Conservation (phyloP, 306 rosid species). For the Hylodesmum podocarpum region DNA sequence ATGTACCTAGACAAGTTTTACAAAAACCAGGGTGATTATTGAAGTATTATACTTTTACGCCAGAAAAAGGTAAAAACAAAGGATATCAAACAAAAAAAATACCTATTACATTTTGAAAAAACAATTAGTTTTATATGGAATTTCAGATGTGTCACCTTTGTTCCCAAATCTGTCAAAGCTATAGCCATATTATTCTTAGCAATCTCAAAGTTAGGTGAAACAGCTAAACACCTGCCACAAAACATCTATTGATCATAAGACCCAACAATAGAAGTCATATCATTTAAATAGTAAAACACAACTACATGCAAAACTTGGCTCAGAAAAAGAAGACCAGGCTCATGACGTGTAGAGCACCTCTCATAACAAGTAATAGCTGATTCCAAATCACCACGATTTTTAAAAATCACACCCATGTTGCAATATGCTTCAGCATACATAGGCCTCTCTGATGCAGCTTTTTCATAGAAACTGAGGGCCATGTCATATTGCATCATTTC, state of each 20-base stretch:
- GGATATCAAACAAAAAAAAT: not conserved
- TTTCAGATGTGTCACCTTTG: constrained; percentile 62
- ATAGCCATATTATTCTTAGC: constrained; percentile 99
- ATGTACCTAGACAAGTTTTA: not conserved
- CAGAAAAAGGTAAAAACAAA: not conserved
- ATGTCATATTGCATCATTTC: constrained; percentile 97
- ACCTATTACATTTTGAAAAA: not conserved
- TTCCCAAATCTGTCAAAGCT: constrained; percentile 98
- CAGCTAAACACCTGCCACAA: constrained; percentile 85
- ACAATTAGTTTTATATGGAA: not conserved
- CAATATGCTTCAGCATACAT: constrained; percentile 99
- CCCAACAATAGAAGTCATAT: constrained; percentile 8
- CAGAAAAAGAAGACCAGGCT: not conserved
- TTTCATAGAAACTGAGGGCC: constrained; percentile 92
- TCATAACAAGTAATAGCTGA: constrained; percentile 97
- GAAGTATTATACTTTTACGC: not conserved
- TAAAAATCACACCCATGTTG: constrained; percentile 97
- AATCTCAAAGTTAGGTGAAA: constrained; percentile 97
- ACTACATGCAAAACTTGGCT: constrained; percentile 15
- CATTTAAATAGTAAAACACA: not conserved
- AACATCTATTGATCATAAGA: constrained; percentile 26
- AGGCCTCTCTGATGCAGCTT: constrained; percentile 97
- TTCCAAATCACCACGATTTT: constrained; percentile 95
- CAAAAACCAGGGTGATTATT: not conserved
- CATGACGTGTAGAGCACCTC: constrained; percentile 55